phyloP scores from a whole-genome alignment of 768 basidiomycete genomes.

The Boletus rubropictus region DNA sequence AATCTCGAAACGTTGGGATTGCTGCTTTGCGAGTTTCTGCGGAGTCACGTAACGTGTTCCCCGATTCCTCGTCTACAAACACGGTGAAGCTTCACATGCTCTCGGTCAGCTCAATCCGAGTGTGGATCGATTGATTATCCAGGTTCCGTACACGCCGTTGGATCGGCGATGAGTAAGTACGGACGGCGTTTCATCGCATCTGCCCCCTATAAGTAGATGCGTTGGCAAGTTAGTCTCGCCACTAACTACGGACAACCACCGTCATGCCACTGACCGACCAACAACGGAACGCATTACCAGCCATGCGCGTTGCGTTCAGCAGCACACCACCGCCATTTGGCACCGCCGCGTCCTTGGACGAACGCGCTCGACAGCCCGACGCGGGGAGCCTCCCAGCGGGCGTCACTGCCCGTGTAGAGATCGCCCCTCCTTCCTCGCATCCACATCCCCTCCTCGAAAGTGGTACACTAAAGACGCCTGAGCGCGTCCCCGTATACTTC shows the following conservation, averaged over 20 bases:
- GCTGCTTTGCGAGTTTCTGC: too few relatives aligned
- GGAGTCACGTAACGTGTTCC: too few relatives aligned
- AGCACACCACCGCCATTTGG: background rate
- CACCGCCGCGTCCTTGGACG: slow-evolving; percentile 9
- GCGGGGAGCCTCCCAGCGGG: slow-evolving; percentile 6
- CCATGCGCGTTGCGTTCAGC: background rate
- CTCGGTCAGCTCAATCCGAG: too few relatives aligned
- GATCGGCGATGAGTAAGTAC: too few relatives aligned
- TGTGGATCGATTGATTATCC: too few relatives aligned
- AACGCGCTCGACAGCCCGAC: slow-evolving; percentile 7
- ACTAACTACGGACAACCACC: background rate
- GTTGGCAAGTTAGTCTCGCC: too few relatives aligned
- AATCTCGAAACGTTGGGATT: too few relatives aligned
- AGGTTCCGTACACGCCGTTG: too few relatives aligned
- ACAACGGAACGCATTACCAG: slow-evolving; percentile 10
- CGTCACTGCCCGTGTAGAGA: slow-evolving; percentile 11
- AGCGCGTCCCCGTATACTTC: slow-evolving; percentile 21
- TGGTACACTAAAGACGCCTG: slow-evolving; percentile 9
- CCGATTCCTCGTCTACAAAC: too few relatives aligned
- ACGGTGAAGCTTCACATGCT: too few relatives aligned
- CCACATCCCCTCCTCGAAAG: slow-evolving; percentile 1
- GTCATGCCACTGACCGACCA: slow-evolving; percentile 13
- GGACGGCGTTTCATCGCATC: too few relatives aligned
- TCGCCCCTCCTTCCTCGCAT: slow-evolving; percentile 10
- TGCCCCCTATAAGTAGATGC: too few relatives aligned